These are phyloP conservation scores for Yarrowia alimentaria DNA, from an alignment of 805 yeast species.

Conservation along the genomic window DNA sequence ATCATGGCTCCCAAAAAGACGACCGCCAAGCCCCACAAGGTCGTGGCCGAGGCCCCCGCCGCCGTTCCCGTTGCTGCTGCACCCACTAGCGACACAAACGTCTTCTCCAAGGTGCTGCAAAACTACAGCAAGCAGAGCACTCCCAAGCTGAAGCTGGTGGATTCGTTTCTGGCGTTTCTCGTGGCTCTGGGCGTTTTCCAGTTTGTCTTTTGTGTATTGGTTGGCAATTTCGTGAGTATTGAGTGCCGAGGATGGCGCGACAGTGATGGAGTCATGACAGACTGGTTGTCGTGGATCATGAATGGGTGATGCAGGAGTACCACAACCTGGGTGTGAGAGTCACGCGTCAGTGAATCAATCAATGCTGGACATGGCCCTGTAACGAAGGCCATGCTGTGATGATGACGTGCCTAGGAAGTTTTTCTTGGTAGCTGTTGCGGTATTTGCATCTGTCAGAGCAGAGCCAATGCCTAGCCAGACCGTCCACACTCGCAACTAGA, in stretches of 20 bases:
- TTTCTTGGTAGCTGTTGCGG: too few species aligned
- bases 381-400: too few species aligned
- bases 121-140: slow-evolving; percentile 37
- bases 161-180: slow-evolving; percentile 69
- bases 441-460: too few species aligned
- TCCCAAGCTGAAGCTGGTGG: slow-evolving; percentile 57
- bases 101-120: slow-evolving; percentile 30
- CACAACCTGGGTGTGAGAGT: too few species aligned
- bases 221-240: slow-evolving; percentile 67
- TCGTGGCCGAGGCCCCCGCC: background rate
- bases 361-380: too few species aligned
- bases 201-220: slow-evolving; percentile 68
- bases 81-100: slow-evolving; percentile 3
- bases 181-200: slow-evolving; percentile 75
- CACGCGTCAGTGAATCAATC: background rate
- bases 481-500: too few species aligned
- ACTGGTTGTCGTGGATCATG: too few species aligned
- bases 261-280: background rate
- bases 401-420: too few species aligned
- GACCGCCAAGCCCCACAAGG: background rate
- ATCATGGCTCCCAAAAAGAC: too few species aligned
- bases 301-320: background rate
- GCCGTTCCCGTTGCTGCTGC: slow-evolving; percentile 3
- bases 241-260: too few species aligned
- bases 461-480: too few species aligned